A percentile compares a stretch with the other conserved stretches of the same genome.
Evolutionary conservation across 2,329 filamentous ascomycete species (phyloP).

Genomic region (Dothidotthia symphoricarpi): DNA sequence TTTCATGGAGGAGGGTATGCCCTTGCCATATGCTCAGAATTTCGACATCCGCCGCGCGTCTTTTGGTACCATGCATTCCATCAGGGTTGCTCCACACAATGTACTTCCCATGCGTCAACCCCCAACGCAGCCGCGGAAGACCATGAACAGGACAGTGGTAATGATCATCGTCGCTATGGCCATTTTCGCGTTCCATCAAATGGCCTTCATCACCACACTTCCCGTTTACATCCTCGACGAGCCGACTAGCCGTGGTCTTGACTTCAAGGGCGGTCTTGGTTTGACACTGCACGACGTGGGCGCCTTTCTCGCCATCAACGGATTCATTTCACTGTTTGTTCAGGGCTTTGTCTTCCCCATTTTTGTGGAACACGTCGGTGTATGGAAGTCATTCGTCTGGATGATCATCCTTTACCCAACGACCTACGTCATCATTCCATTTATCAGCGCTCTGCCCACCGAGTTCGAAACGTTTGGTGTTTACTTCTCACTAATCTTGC

Average conservation of each 20-base stretch:
- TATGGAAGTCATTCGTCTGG: conserved; percentile 65
- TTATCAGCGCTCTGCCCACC: conserved; percentile 59
- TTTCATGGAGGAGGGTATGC: conserved; percentile 40
- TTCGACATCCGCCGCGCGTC: conserved; percentile 39
- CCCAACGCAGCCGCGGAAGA: conserved; percentile 24
- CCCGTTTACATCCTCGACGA: conserved; percentile 90
- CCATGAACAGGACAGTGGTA: conserved; percentile 65
- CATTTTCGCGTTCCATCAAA: conserved; percentile 84
- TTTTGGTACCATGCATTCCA: conserved; percentile 41
- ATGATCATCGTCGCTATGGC: conserved; percentile 78
- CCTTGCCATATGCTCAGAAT: conserved; percentile 30
- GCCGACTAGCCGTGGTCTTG: conserved; percentile 38
- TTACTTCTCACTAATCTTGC: conserved; percentile 62
- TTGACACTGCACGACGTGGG: conserved; percentile 65
- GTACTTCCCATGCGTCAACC: conserved; percentile 22
- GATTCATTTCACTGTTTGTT: conserved; percentile 68
- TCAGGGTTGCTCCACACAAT: conserved; percentile 29
- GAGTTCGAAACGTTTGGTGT: conserved; percentile 58
- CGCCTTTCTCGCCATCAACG: conserved; percentile 66
- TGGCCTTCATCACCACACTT: conserved; percentile 87
- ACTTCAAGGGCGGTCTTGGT: conserved; percentile 61
- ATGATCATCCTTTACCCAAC: conserved; percentile 66
- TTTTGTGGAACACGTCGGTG: conserved; percentile 61
- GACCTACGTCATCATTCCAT: conserved; percentile 67
- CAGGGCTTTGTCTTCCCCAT: conserved; percentile 70